phyloP scores from a whole-genome alignment of 2,329 filamentous ascomycete species.

The Aspergillus sergii region DNA sequence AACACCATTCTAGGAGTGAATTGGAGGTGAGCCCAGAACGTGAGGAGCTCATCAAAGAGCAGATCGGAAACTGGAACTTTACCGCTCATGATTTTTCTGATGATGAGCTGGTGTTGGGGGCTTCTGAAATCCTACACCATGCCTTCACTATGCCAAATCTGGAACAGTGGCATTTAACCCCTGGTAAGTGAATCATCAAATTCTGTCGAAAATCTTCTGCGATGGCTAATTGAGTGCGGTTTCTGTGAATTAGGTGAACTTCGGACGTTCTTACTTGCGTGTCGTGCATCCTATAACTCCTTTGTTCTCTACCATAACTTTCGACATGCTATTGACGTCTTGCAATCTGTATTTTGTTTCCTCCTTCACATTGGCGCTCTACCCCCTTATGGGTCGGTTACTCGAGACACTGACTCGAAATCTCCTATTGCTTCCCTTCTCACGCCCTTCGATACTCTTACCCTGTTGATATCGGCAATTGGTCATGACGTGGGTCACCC shows the following conservation, averaged over 20 bases:
- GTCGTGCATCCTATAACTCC: constrained; percentile 90
- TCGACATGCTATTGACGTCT: constrained; percentile 91
- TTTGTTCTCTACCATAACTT: constrained; percentile 99
- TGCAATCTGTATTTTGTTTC: constrained; percentile 91
- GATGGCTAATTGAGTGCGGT: not conserved
- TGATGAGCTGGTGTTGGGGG: constrained; percentile 84
- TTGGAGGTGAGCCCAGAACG: constrained; percentile 69
- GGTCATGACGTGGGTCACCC: constrained; percentile 97
- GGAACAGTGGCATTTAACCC: constrained; percentile 74
- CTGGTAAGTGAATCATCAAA: not conserved
- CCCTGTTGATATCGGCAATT: constrained; percentile 90
- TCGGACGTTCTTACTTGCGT: constrained; percentile 81
- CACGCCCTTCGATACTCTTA: constrained; percentile 84
- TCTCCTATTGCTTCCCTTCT: constrained; percentile 74
- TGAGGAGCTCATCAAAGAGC: constrained; percentile 65
- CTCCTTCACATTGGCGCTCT: constrained; percentile 77
- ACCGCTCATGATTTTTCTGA: constrained; percentile 87
- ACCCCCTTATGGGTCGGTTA: constrained; percentile 62
- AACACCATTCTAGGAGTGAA: constrained; percentile 47
- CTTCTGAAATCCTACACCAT: constrained; percentile 88
- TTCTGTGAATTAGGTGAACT: constrained; percentile 65
- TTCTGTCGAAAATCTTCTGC: not conserved
- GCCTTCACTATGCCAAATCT: constrained; percentile 80
- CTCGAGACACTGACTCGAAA: constrained; percentile 40
- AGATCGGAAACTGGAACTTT: constrained; percentile 81